Evolutionary conservation across 139 green algal genomes (phyloP).

Genomic region (Pleodorina starrii): DNA sequence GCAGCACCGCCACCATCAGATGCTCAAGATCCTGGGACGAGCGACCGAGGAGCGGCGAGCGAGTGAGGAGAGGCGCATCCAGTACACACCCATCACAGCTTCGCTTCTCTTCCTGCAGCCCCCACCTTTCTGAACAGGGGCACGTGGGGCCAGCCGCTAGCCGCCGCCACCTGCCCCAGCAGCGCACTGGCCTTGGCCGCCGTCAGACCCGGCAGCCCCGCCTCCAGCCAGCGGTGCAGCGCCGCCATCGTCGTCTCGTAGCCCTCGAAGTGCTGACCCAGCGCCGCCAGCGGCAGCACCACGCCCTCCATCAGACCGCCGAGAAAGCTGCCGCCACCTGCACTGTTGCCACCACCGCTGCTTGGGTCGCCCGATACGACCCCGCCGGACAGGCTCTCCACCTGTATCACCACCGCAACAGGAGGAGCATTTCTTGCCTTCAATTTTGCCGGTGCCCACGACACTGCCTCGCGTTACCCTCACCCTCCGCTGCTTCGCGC

Average conservation of each 20-base stretch:
- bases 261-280: neutral
- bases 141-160: neutral
- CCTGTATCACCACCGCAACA: neutral
- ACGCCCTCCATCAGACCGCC: neutral
- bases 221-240: neutral
- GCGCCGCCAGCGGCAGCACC: slow-evolving; percentile 11
- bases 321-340: neutral
- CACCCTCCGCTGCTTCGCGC: no score
- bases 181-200: neutral
- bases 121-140: neutral
- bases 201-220: neutral
- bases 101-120: neutral
- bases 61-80: no score
- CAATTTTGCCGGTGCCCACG: neutral
- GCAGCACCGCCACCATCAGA: neutral
- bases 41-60: no score
- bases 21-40: neutral
- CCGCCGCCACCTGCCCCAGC: neutral
- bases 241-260: neutral
- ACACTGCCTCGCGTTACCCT: neutral
- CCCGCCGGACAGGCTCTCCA: neutral
- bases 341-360: no score
- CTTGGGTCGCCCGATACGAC: neutral
- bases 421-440: neutral
- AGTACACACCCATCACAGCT: no score